These are phyloP conservation scores for Boletus rex-veris DNA, from an alignment of 768 basidiomycete species.

Conservation along the genomic window DNA sequence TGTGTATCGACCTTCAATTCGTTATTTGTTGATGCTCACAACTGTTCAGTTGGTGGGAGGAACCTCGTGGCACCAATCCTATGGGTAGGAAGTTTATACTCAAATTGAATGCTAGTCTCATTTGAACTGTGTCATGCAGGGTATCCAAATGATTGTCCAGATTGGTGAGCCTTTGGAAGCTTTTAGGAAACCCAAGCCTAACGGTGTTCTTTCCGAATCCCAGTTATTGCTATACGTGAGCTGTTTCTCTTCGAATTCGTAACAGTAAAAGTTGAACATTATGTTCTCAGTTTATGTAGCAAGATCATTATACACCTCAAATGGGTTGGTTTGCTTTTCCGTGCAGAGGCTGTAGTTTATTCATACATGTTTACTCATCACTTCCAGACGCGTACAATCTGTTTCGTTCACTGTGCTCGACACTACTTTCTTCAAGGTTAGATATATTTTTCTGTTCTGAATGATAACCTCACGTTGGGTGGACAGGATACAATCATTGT, in stretches of 20 bases:
- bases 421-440: neutral
- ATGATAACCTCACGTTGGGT: neutral
- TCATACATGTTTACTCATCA: neutral
- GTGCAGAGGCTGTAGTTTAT: too few relatives aligned
- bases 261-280: neutral
- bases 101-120: neutral
- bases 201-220: neutral
- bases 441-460: neutral
- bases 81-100: slow-evolving; percentile 3
- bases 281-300: neutral
- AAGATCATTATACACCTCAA: neutral
- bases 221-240: slow-evolving; percentile 3
- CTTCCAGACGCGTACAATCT: neutral
- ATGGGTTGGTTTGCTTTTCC: slow-evolving; percentile 8
- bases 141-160: neutral
- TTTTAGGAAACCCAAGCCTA: neutral
- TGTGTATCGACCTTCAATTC: neutral
- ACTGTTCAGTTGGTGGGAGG: slow-evolving; percentile 1
- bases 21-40: neutral
- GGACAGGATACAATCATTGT: neutral
- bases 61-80: slow-evolving; percentile 2
- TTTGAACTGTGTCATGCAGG: neutral
- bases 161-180: neutral
- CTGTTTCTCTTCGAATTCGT: neutral
- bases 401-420: neutral